Evolutionary conservation across 1,284 basidiomycete species (phyloP).

Genomic region (Sanguinoderma infundibulare): DNA sequence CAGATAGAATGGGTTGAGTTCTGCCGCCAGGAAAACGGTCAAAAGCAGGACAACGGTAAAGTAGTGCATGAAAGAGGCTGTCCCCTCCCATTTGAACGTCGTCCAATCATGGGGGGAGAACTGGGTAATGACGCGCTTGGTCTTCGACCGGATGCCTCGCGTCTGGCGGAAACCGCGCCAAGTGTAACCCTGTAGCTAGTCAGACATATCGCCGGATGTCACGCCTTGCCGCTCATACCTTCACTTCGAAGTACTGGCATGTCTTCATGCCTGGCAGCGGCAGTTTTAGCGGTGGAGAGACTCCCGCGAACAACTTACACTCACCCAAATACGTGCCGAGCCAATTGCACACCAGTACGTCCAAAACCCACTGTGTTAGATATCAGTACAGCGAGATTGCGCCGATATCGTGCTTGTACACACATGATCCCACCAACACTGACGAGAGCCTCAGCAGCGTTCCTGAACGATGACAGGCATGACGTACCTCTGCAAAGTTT

Average conservation of each 20-base stretch:
- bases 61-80: constrained; percentile 77
- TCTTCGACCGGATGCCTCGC: constrained; percentile 75
- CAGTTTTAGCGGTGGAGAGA: constrained; percentile 25
- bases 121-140: constrained; percentile 76
- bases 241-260: constrained; percentile 85
- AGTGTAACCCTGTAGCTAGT: constrained; percentile 63
- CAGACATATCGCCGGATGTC: constrained; percentile 3
- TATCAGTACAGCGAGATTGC: constrained; percentile 15
- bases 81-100: constrained; percentile 85
- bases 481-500: constrained; percentile 79
- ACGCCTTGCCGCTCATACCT: constrained; percentile 47
- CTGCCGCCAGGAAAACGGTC: constrained; percentile 80
- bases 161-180: constrained; percentile 85
- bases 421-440: constrained; percentile 93
- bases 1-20: constrained; percentile 84
- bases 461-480: constrained; percentile 22
- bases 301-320: constrained; percentile 24
- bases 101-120: constrained; percentile 88
- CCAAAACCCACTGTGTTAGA: constrained; percentile 72
- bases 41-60: constrained; percentile 74
- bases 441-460: constrained; percentile 15
- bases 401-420: constrained; percentile 35
- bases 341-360: constrained; percentile 88
- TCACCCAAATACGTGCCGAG: constrained; percentile 79
- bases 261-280: constrained; percentile 73